These are phyloP conservation scores for Lenwebbia sp. DNA, from an alignment of 345 rosid genomes.

Conservation along the genomic window DNA sequence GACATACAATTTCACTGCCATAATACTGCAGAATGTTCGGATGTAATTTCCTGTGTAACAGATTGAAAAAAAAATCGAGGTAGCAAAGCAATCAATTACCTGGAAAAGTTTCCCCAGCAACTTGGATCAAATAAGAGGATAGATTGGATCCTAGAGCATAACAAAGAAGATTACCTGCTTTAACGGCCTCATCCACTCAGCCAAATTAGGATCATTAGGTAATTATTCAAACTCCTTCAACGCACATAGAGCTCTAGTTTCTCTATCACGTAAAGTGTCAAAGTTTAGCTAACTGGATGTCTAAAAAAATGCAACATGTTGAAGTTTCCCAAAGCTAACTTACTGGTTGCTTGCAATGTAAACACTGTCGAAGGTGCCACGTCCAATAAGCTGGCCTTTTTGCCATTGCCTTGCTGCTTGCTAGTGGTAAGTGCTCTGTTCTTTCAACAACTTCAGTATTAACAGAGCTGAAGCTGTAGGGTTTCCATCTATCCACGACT, in stretches of 20 bases:
- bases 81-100: neutral
- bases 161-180: neutral
- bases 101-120: neutral
- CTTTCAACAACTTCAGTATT: neutral
- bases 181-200: conserved; percentile 2
- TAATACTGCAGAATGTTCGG: conserved; percentile 9
- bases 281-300: neutral
- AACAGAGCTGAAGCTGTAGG: neutral
- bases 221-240: neutral
- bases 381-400: conserved; percentile 51
- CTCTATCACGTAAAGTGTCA: neutral
- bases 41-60: conserved; percentile 6
- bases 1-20: conserved; percentile 4
- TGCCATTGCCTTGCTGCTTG: conserved; percentile 22
- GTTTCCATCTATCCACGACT: neutral
- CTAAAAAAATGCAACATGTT: neutral
- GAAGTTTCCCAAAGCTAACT: neutral
- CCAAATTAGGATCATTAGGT: neutral
- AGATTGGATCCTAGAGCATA: neutral
- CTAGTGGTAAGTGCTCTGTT: neutral
- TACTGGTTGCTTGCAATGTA: conserved; percentile 69
- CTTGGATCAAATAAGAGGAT: neutral
- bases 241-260: neutral
- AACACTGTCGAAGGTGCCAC: conserved; percentile 63
- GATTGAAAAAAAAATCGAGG: neutral